phyloP scores from a whole-genome alignment of 2,329 filamentous ascomycete genomes.

The Dothideomycetidae sp. region DNA sequence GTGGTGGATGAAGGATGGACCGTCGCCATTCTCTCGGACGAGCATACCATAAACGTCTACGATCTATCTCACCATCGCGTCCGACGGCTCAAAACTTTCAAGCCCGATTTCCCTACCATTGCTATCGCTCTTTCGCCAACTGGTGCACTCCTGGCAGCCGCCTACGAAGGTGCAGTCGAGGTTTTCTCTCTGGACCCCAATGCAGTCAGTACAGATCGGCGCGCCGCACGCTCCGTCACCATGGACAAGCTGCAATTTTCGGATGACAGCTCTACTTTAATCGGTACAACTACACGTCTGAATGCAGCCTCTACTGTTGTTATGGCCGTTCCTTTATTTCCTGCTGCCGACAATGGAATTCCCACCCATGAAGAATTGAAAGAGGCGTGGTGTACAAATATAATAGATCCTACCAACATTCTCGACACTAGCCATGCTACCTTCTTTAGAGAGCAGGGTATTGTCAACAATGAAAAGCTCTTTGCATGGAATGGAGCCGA shows the following conservation, averaged over 20 bases:
- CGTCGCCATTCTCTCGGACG: slow-evolving; percentile 64
- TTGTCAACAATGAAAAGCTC: slow-evolving; percentile 20
- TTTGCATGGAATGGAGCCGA: slow-evolving; percentile 26
- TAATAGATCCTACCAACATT: slow-evolving; percentile 25
- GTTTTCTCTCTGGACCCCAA: slow-evolving; percentile 58
- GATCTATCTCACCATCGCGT: slow-evolving; percentile 51
- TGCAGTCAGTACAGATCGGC: slow-evolving; percentile 28
- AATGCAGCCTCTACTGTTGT: slow-evolving; percentile 23
- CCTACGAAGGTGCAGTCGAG: slow-evolving; percentile 76
- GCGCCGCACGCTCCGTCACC: slow-evolving; percentile 22
- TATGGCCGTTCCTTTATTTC: slow-evolving; percentile 24
- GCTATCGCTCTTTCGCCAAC: slow-evolving; percentile 70
- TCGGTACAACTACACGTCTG: slow-evolving; percentile 25
- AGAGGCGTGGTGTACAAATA: slow-evolving; percentile 25
- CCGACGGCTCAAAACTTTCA: slow-evolving; percentile 51
- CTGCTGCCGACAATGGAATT: slow-evolving; percentile 17
- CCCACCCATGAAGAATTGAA: slow-evolving; percentile 24
- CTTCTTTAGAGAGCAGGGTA: slow-evolving; percentile 21
- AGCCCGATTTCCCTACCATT: slow-evolving; percentile 62
- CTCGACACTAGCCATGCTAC: slow-evolving; percentile 25
- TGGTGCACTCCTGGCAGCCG: slow-evolving; percentile 68
- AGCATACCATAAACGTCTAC: slow-evolving; percentile 75
- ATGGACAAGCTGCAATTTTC: slow-evolving; percentile 25
- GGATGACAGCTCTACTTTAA: slow-evolving; percentile 23
- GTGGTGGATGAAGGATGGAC: slow-evolving; percentile 63